Evolutionary conservation across 768 basidiomycete genomes (phyloP), one percentile per base, ranked within the genome.

Genomic region (Hortiboletus flavorubellus): DNA sequence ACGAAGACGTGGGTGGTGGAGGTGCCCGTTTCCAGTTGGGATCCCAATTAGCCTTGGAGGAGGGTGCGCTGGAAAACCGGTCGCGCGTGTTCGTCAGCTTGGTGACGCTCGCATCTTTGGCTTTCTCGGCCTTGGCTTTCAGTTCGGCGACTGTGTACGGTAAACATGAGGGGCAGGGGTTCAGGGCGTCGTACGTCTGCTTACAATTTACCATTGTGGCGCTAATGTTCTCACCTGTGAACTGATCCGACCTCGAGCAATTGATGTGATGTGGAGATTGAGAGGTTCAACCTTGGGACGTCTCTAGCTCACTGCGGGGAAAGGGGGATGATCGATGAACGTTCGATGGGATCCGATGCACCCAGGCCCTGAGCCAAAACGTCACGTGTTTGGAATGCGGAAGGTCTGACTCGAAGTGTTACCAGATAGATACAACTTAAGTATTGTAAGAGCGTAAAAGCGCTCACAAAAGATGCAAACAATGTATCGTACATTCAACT

Each of bases 11-110:
- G 12, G 79, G 72, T 9, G 79, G 76, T 1, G 79, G 76, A 2
- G 83, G 76, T 7, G 77, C 72, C n/a, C 73, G 70, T 26, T 79
- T 80, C 62, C 78, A 82, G 55, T 69, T 68, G 18, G 84, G 68
- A 66, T 87, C 80, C 84, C 85, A 87, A 59, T 79, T 85, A 8
- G 82, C 80, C 53, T 82, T 82, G 54, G 79, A 80, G 64, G 86
- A 68, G 4, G 86, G 78, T 7, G 77, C 71, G 60, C 86, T 86
- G n/a, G 46, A 42, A 61, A 78, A 78, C 23, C 77, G 75, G 70
- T 87, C 86, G 60, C 77, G 77, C 21, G 83, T 80, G 68, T 76
- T 76, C 56, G 79, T 74, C 49, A 83, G 49, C 64, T 78, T 83
- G 54, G 75, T 73, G 15, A 82, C 76, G 16, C 80, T 71, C 2